Evolutionary conservation across 1,139 yeast species (phyloP).

Genomic region (Nadsonia commutata): DNA sequence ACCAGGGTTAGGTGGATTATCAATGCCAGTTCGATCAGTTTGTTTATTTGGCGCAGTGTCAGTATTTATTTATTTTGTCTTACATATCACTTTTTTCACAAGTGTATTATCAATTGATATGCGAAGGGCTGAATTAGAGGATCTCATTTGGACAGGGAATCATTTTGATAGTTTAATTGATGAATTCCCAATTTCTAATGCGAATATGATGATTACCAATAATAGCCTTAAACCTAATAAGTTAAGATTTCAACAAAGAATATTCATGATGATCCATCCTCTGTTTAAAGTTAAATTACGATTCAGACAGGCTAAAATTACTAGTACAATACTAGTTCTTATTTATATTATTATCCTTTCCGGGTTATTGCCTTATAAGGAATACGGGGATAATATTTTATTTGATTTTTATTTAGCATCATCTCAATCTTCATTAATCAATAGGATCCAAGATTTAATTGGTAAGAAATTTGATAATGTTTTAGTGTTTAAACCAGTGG

Average conservation of each 20-base stretch:
- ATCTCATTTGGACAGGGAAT: constrained; percentile 22
- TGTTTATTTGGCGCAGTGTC: constrained; percentile 30
- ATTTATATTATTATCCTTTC: neutral
- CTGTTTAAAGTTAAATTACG: neutral
- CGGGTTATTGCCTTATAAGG: neutral
- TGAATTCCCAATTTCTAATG: neutral
- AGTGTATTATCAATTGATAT: constrained; percentile 56
- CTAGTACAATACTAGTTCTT: neutral
- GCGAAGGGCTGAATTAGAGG: constrained; percentile 46
- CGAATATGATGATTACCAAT: neutral
- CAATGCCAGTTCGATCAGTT: constrained; percentile 24
- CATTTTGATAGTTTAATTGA: neutral
- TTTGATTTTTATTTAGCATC: neutral
- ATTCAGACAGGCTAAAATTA: neutral
- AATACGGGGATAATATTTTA: neutral
- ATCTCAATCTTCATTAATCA: neutral
- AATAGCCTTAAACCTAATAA: neutral
- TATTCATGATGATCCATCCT: neutral
- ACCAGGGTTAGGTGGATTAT: constrained; percentile 11
- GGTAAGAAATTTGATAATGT: neutral
- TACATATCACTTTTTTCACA: constrained; percentile 49
- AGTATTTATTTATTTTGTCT: constrained; percentile 37
- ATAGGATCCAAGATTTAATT: neutral
- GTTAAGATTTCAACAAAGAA: neutral
- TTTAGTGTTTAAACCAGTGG: neutral